Conservation (phyloP, 1,284 basidiomycete genomes). For the Trichosporon faecale region DNA sequence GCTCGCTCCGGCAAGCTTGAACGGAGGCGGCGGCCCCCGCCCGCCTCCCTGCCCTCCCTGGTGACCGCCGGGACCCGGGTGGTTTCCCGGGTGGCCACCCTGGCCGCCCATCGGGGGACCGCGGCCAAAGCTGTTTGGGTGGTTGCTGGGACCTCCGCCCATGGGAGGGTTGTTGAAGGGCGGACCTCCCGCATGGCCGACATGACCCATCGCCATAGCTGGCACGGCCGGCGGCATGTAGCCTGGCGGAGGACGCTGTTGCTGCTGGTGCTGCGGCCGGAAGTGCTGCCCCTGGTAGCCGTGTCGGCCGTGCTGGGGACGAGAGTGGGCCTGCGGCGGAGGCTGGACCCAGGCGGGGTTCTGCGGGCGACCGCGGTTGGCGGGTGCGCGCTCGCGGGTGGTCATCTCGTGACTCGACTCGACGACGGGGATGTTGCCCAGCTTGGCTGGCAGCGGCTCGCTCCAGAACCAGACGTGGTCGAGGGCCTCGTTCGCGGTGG, state of each 20-base stretch:
- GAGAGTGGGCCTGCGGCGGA: conserved; percentile 7
- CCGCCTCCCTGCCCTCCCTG: not conserved
- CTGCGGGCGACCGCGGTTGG: not conserved
- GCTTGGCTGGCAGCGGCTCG: conserved; percentile 76
- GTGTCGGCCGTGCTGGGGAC: not conserved
- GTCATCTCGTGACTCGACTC: conserved; percentile 48
- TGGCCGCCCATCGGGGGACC: conserved; percentile 6
- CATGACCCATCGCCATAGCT: not conserved
- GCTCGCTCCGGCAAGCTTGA: conserved; percentile 17
- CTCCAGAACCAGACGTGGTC: conserved; percentile 65
- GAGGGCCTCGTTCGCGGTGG: conserved; percentile 56
- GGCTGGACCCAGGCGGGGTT: conserved; percentile 11
- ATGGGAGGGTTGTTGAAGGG: too few species aligned
- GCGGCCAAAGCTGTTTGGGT: not conserved
- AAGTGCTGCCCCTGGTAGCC: not conserved
- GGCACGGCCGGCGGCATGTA: conserved; percentile 2
- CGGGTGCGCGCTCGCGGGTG: conserved; percentile 22
- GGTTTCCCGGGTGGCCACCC: not conserved
- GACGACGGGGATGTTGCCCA: conserved; percentile 56
- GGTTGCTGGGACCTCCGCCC: not conserved
- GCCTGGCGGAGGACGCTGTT: not conserved
- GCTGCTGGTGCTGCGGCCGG: not conserved
- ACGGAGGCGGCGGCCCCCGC: conserved; percentile 15
- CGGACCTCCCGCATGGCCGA: not conserved
- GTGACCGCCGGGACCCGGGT: too few species aligned